Percentiles rank a stretch among this genome's conserved stretches.
Evolutionary conservation across 2,329 filamentous ascomycete species (phyloP).

Genomic region (Coleophoma cylindrospora): DNA sequence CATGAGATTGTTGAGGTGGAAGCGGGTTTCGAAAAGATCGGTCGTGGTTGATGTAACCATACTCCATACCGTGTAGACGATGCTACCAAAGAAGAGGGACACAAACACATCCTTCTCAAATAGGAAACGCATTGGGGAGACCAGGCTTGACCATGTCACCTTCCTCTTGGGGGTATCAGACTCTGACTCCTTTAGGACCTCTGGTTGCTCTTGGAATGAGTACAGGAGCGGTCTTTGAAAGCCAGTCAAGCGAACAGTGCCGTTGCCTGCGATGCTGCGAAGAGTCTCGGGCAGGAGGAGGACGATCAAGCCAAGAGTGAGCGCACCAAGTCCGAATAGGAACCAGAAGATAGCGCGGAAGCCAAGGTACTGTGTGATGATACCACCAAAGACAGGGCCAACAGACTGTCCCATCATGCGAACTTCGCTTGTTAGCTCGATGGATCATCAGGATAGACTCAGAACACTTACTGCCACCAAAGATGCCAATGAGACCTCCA

Average conservation of each 20-base stretch:
- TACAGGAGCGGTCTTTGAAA: conserved; percentile 35
- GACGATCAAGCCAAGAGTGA: conserved; percentile 31
- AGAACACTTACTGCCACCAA: conserved; percentile 28
- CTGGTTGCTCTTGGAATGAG: conserved; percentile 10
- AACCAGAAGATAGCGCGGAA: conserved; percentile 36
- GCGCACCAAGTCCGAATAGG: conserved; percentile 29
- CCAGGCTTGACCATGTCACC: conserved; percentile 27
- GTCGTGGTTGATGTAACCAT: conserved; percentile 42
- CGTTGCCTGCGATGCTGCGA: conserved; percentile 32
- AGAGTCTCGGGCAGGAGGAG: conserved; percentile 36
- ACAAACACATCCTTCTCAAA: conserved; percentile 40
- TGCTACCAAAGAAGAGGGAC: conserved; percentile 35
- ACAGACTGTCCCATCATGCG: conserved; percentile 38
- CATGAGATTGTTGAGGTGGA: conserved; percentile 31
- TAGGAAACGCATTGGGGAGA: conserved; percentile 35
- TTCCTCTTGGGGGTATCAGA: conserved; percentile 13
- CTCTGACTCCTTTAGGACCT: conserved; percentile 7
- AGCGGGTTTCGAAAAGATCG: conserved; percentile 30
- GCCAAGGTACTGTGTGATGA: conserved; percentile 27
- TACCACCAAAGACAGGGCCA: conserved; percentile 37
- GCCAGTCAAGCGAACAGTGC: conserved; percentile 30
- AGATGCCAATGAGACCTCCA: conserved; percentile 32
- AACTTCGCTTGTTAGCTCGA: conserved; percentile 17
- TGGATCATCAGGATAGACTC: not conserved
- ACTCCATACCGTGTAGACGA: conserved; percentile 41